Evolutionary conservation across 495 filamentous ascomycete species (phyloP).

Genomic region (Corynascus novoguineensis): DNA sequence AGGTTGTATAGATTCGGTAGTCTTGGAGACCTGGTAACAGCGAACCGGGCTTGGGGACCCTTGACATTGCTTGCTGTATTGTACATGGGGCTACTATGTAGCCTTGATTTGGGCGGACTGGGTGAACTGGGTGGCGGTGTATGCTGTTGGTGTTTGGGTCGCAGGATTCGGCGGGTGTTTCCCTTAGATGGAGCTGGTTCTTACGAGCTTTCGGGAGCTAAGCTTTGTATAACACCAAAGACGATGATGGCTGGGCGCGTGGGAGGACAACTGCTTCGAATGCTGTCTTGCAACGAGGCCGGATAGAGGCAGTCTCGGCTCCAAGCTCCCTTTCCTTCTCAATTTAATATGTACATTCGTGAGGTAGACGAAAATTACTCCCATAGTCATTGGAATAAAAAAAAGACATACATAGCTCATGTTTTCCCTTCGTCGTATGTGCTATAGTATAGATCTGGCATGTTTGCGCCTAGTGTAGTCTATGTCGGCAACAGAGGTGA

Average conservation of each 20-base stretch:
- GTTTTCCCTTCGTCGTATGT: no score
- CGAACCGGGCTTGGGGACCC: not conserved
- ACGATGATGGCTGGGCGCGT: not conserved
- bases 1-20: slow-evolving; percentile 63
- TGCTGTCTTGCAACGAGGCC: not conserved
- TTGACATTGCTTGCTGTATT: not conserved
- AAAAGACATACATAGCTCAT: no score
- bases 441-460: no score
- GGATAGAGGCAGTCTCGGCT: not conserved
- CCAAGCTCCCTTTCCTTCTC: not conserved
- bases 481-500: no score
- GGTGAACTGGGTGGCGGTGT: not conserved
- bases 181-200: not conserved
- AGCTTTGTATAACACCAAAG: slow-evolving; percentile 7
- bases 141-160: slow-evolving; percentile 3
- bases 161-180: not conserved
- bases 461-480: no score
- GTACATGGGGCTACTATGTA: not conserved
- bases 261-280: not conserved
- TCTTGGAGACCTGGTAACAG: not conserved
- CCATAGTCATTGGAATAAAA: not conserved
- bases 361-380: not conserved
- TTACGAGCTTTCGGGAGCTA: not conserved
- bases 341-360: not conserved
- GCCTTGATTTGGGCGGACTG: not conserved